Conservation (phyloP, 2,329 filamentous ascomycete genomes). For the Thielaviopsis cerberus region DNA sequence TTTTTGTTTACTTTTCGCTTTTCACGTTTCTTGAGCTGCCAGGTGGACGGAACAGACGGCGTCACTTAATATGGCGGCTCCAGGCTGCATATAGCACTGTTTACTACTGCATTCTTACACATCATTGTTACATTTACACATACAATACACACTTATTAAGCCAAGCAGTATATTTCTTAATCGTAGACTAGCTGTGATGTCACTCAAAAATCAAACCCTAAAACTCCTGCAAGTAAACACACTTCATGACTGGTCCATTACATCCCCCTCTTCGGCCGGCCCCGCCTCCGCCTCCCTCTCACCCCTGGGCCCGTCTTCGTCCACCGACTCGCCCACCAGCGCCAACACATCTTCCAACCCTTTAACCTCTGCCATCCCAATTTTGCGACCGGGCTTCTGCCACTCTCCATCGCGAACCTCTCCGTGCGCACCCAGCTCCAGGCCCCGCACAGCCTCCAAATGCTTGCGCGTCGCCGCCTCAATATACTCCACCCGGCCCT, state of each 20-base stretch:
- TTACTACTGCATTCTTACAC: background rate
- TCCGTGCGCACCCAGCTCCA: conserved; percentile 44
- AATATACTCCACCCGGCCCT: conserved; percentile 63
- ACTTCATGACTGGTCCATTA: background rate
- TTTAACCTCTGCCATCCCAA: conserved; percentile 36
- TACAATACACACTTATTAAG: background rate
- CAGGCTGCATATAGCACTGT: background rate
- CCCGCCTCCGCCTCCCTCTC: background rate
- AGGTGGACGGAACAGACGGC: background rate
- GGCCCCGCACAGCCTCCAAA: conserved; percentile 48
- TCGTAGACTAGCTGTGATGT: no score
- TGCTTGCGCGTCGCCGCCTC: conserved; percentile 62
- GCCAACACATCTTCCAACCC: conserved; percentile 33
- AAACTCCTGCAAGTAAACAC: background rate
- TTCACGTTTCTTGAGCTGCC: background rate
- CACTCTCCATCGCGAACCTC: conserved; percentile 47
- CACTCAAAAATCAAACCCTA: background rate
- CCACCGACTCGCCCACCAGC: conserved; percentile 22
- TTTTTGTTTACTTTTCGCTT: background rate
- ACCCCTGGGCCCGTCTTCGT: conserved; percentile 4
- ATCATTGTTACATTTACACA: background rate
- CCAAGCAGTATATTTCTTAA: background rate
- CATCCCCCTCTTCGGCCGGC: background rate
- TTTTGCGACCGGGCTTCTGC: conserved; percentile 34
- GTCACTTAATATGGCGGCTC: background rate